Base-by-base conservation (phyloP, 2,329 filamentous ascomycete genomes). In the Ophiostoma sp. region DNA sequence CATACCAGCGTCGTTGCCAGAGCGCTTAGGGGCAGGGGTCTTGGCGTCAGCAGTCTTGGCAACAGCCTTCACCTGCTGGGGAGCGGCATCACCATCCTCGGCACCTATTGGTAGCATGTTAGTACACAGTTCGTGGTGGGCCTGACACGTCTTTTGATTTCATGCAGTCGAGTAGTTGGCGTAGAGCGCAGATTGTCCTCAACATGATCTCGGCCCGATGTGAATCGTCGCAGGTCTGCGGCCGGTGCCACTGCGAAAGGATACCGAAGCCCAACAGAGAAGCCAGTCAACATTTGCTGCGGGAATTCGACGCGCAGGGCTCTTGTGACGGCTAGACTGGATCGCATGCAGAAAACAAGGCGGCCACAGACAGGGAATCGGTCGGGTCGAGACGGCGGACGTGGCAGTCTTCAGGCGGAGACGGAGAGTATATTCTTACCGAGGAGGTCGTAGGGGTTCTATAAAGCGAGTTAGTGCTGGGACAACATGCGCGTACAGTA, bases 381-480 rank as follows among this genome's bases (percentile, higher is more conserved):
- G 8, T n/a, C n/a, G 44, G 38, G 12, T 27, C 11, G 42, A 27
- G 36, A 38, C 42, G n/a, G 38, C 14, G 27, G 12, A 49, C 18
- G 27, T 11, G 6, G 11, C 11, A 49, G n/a, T 38, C 16, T 36
- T 42, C 9, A 9, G 40, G n/a, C 2, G 42, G 49, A 14, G 62
- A 5, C 9, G 55, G 16, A 16, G 27, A n/a, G 40, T 41, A 36
- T 12, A 8, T 67, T 62, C 70, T 72, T 96, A 98, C 95, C 94
- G 87, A 99, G 92, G 84, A 96, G 89, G 87, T 95, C 94, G 87
- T 91, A 98, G 78, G 91, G 89, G 87, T 99, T 99, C 95, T 98
- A 75, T 40, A 55, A 52, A 42, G 64, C 62, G 5, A 40, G 40
- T 63, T 63, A 63, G 60, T 42, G 42, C 14, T 16, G 38, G 3